A percentile compares a stretch with the other conserved stretches of the same genome.
These are phyloP conservation scores for Symbiodinium natans DNA, from an alignment of 73 alveolate species.

Conservation along the genomic window DNA sequence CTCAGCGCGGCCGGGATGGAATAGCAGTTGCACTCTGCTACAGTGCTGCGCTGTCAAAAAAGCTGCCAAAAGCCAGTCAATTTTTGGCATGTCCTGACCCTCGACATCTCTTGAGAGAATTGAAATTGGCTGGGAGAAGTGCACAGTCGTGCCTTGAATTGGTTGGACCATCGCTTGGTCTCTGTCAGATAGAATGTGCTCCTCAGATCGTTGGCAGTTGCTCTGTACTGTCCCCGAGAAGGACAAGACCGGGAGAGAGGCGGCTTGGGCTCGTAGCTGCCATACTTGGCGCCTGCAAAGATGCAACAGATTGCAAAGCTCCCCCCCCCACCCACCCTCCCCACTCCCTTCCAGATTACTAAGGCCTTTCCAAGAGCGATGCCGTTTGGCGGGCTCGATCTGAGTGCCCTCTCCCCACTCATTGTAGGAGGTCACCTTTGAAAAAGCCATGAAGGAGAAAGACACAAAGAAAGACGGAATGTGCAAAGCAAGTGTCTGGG, in stretches of 20 bases:
- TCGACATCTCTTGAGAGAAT: not conserved
- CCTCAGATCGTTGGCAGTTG: not conserved
- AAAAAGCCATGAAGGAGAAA: not conserved
- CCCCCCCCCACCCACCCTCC: not conserved
- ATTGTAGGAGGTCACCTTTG: constrained; percentile 69
- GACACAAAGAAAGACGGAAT: not conserved
- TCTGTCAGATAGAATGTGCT: constrained; percentile 24
- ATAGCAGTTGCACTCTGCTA: too few species aligned
- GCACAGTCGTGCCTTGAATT: constrained; percentile 16
- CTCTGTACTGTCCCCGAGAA: not conserved
- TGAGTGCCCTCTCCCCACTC: constrained; percentile 94
- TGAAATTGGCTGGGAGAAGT: not conserved
- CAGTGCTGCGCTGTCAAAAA: not conserved
- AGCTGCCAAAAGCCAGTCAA: too few species aligned
- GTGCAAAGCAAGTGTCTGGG: too few species aligned
- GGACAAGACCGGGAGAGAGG: not conserved
- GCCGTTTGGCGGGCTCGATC: constrained; percentile 62
- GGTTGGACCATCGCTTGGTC: constrained; percentile 27
- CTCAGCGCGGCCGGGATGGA: too few species aligned
- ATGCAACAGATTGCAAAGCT: not conserved
- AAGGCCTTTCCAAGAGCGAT: constrained; percentile 26
- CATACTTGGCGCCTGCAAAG: not conserved
- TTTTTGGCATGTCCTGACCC: not conserved
- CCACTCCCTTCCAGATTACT: not conserved
- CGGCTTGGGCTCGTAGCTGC: constrained; percentile 15